These are phyloP conservation scores for Cercospora janseana DNA, from an alignment of 2,329 filamentous ascomycete genomes.

Conservation along the genomic window DNA sequence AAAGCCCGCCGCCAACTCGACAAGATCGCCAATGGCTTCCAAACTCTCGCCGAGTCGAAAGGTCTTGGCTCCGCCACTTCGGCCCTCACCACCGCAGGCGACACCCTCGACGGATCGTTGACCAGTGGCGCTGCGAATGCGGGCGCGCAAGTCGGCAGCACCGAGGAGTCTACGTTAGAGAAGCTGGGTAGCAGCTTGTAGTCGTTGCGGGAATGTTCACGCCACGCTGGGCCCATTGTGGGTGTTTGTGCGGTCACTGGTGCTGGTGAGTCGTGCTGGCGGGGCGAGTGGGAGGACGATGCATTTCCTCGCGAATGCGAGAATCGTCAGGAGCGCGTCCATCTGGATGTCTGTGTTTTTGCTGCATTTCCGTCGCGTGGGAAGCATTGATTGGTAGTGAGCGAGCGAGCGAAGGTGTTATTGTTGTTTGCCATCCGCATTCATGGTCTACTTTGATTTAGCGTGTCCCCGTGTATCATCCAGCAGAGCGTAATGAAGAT, in stretches of 20 bases:
- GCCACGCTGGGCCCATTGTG: too few relatives aligned
- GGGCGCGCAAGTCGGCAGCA: conserved; percentile 20
- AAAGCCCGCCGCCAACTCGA: conserved; percentile 23
- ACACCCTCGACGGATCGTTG: conserved; percentile 21
- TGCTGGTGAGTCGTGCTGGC: too few relatives aligned
- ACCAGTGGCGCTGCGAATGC: conserved; percentile 23
- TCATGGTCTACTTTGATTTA: too few relatives aligned
- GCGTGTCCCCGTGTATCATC: too few relatives aligned
- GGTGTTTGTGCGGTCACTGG: too few relatives aligned
- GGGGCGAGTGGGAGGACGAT: background rate
- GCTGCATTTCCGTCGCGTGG: too few relatives aligned
- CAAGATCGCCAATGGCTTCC: conserved; percentile 30
- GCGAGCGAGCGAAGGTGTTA: too few relatives aligned
- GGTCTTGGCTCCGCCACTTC: conserved; percentile 15
- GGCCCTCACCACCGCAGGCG: conserved; percentile 7
- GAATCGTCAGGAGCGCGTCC: background rate
- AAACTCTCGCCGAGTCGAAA: conserved; percentile 19
- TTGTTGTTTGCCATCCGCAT: too few relatives aligned
- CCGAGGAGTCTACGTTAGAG: conserved; percentile 25
- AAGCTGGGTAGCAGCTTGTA: conserved; percentile 8
- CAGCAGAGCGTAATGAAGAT: too few relatives aligned
- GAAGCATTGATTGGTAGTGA: too few relatives aligned
- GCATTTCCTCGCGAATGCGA: background rate
- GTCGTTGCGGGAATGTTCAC: background rate
- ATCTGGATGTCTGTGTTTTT: too few relatives aligned